These are phyloP conservation scores for Geotrichum histeridarum DNA, from an alignment of 1,139 yeast species.

Conservation along the genomic window DNA sequence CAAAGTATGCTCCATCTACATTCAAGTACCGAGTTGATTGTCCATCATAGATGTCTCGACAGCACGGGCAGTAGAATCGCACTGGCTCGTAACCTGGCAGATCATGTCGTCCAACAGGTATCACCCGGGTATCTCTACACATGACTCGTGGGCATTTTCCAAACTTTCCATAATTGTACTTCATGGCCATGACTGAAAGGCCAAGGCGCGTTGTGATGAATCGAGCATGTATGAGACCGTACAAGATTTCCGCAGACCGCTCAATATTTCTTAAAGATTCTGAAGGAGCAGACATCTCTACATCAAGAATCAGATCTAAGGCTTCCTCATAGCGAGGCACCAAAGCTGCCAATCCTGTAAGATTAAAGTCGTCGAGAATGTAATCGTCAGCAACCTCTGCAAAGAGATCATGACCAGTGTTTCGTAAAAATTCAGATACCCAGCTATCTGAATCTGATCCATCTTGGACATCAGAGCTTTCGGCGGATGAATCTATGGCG, in stretches of 20 bases:
- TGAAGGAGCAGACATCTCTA: slow-evolving; percentile 62
- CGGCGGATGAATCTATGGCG: too few relatives aligned
- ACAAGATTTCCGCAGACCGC: slow-evolving; percentile 84
- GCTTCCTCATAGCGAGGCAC: slow-evolving; percentile 93
- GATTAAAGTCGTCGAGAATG: slow-evolving; percentile 92
- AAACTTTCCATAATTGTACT: slow-evolving; percentile 81
- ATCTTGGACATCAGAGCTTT: not conserved
- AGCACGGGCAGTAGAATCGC: slow-evolving; percentile 86
- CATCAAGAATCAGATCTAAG: slow-evolving; percentile 80
- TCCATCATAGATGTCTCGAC: slow-evolving; percentile 86
- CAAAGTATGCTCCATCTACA: slow-evolving; percentile 94
- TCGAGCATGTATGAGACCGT: slow-evolving; percentile 91
- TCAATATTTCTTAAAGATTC: slow-evolving; percentile 71
- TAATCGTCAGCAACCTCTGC: slow-evolving; percentile 90
- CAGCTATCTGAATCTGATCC: slow-evolving; percentile 50
- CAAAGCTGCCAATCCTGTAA: slow-evolving; percentile 78
- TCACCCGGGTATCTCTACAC: slow-evolving; percentile 83
- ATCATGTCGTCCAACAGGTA: slow-evolving; percentile 90
- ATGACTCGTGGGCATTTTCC: slow-evolving; percentile 87
- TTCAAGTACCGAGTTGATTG: slow-evolving; percentile 76
- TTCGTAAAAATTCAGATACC: slow-evolving; percentile 82
- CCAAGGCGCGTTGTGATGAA: slow-evolving; percentile 87
- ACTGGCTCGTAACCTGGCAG: slow-evolving; percentile 90
- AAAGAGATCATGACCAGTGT: slow-evolving; percentile 88
- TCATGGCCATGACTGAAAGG: slow-evolving; percentile 89